Percentiles rank a stretch among this genome's conserved stretches.
Evolutionary conservation across 768 basidiomycete species (phyloP).

Genomic region (Tulasnella sp.): DNA sequence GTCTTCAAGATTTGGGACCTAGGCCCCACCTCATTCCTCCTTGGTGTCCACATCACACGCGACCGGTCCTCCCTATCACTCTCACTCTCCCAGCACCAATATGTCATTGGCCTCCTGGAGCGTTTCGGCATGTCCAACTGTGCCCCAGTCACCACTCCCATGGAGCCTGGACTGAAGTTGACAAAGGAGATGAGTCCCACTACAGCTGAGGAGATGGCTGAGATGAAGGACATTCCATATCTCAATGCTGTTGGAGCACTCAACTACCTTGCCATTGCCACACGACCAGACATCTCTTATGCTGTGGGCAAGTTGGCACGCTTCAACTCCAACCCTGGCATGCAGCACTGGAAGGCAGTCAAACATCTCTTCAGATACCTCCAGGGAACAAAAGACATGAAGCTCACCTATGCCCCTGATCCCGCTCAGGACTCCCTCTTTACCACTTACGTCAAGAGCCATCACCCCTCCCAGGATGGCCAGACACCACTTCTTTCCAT

Average conservation of each 20-base stretch:
- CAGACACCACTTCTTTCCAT: no score
- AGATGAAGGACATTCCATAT: conserved; percentile 18
- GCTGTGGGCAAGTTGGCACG: conserved; percentile 3
- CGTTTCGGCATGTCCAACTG: conserved; percentile 15
- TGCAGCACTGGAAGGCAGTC: conserved; percentile 1
- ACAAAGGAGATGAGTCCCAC: conserved; percentile 25
- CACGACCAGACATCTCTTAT: conserved; percentile 12
- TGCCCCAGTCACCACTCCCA: conserved; percentile 16
- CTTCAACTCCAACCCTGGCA: conserved; percentile 11
- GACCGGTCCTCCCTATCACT: conserved; percentile 9
- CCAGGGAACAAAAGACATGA: background rate
- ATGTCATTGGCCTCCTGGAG: conserved; percentile 15
- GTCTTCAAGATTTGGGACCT: no score
- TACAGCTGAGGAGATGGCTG: background rate
- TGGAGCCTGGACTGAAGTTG: conserved; percentile 14
- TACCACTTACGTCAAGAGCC: no score
- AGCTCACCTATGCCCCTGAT: background rate
- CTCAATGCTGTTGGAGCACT: no score
- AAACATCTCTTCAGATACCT: no score
- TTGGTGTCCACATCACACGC: conserved; percentile 18
- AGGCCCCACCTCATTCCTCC: no score
- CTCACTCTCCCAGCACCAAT: conserved; percentile 17
- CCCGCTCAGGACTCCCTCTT: background rate
- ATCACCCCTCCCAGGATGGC: no score
- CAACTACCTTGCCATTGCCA: no score